phyloP scores from a whole-genome alignment of 306 rosid genomes.

The Quercus ilex region DNA sequence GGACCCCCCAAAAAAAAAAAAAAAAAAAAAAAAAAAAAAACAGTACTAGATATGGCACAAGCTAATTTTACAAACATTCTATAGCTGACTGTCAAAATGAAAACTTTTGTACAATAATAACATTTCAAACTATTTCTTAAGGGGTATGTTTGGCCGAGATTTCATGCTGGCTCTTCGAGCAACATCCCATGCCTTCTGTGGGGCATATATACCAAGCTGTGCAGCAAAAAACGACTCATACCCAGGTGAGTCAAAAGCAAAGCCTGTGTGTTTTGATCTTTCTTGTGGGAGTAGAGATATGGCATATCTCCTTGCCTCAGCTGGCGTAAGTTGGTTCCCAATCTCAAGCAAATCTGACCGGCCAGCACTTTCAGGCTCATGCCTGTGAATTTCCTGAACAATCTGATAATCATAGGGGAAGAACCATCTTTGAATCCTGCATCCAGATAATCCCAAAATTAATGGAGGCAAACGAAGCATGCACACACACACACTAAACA shows the following conservation, averaged over 20 bases:
- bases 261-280: slow-evolving; percentile 83
- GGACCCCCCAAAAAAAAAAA: slow-evolving; percentile 1
- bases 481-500: neutral
- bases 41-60: slow-evolving; percentile 33
- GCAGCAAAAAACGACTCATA: slow-evolving; percentile 90
- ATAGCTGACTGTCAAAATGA: slow-evolving; percentile 33
- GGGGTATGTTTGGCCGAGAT: slow-evolving; percentile 44
- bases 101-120: slow-evolving; percentile 52
- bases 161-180: slow-evolving; percentile 91
- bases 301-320: slow-evolving; percentile 78
- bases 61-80: slow-evolving; percentile 55
- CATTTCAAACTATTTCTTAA: slow-evolving; percentile 42
- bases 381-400: slow-evolving; percentile 77
- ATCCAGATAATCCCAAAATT: slow-evolving; percentile 22
- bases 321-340: slow-evolving; percentile 61
- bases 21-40: neutral
- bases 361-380: slow-evolving; percentile 61
- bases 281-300: slow-evolving; percentile 79
- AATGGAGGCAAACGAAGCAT: neutral
- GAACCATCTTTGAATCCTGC: slow-evolving; percentile 93
- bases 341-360: slow-evolving; percentile 59
- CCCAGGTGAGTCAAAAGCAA: slow-evolving; percentile 94
- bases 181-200: slow-evolving; percentile 97
- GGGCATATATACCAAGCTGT: slow-evolving; percentile 70
- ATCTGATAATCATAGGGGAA: slow-evolving; percentile 92